Evolutionary conservation across 2,329 filamentous ascomycete species (phyloP).

Genomic region (Ambrosiella beaveri): DNA sequence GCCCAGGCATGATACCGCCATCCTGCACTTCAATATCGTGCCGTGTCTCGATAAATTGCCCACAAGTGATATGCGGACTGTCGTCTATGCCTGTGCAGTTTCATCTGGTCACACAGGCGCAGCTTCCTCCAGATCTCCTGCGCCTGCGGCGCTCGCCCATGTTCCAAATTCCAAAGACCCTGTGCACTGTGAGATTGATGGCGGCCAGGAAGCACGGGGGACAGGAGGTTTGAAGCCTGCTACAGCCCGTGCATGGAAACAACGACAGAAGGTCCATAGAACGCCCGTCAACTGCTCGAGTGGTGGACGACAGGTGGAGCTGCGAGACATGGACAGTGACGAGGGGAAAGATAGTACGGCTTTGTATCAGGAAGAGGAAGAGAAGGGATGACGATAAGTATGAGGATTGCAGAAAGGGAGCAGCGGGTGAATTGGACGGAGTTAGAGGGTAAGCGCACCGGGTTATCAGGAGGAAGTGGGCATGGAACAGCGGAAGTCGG

Average conservation of each 20-base stretch:
- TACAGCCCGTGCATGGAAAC: conserved; percentile 7
- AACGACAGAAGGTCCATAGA: conserved; percentile 8
- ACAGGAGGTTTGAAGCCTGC: not conserved
- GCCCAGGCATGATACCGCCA: not conserved
- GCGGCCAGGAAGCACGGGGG: not conserved
- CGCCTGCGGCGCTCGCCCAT: not conserved
- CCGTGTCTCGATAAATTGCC: not conserved
- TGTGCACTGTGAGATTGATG: not conserved
- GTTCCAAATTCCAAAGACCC: not conserved
- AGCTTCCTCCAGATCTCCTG: not conserved
- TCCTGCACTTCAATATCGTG: not conserved
- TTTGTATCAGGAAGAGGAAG: too few species aligned
- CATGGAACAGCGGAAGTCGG: not conserved
- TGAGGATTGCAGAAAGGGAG: not conserved
- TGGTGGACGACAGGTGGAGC: not conserved
- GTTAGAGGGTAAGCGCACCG: not conserved
- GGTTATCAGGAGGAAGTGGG: not conserved
- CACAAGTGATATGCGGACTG: not conserved
- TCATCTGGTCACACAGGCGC: not conserved
- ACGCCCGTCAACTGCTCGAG: not conserved
- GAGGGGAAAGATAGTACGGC: too few species aligned
- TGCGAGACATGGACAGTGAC: too few species aligned
- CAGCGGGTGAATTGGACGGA: not conserved
- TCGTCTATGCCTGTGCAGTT: not conserved
- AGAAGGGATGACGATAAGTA: too few species aligned